Evolutionary conservation across 352 stramenopile genomes (phyloP).

Genomic region (Pythium vanterpoolii): DNA sequence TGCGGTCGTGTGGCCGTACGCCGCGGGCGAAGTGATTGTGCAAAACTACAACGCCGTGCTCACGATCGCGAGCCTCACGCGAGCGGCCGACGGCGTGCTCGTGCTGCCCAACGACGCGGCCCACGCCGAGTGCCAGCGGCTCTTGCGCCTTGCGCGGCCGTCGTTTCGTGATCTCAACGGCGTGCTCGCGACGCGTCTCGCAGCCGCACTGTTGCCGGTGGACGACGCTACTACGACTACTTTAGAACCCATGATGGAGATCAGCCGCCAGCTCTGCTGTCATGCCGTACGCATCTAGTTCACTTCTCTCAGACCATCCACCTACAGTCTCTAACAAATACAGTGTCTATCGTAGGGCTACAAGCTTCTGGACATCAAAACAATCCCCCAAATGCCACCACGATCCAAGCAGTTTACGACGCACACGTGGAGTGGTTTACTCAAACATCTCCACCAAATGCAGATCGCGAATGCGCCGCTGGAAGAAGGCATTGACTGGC

Average conservation of each 20-base stretch:
- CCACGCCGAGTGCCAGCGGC: conserved; percentile 46
- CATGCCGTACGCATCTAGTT: conserved; percentile 41
- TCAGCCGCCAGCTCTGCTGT: conserved; percentile 47
- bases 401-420: conserved; percentile 68
- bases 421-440: conserved; percentile 69
- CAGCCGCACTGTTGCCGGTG: conserved; percentile 45
- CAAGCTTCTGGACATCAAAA: conserved; percentile 74
- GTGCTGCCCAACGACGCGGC: conserved; percentile 73
- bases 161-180: conserved; percentile 63
- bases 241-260: conserved; percentile 34
- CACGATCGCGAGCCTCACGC: conserved; percentile 74
- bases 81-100: conserved; percentile 53
- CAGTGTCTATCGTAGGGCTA: conserved; percentile 33
- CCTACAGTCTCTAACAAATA: too few species aligned
- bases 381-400: conserved; percentile 59
- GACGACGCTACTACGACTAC: conserved; percentile 5
- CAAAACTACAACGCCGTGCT: conserved; percentile 91
- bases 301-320: too few species aligned
- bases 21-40: conserved; percentile 82
- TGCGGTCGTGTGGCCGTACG: conserved; percentile 81
- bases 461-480: conserved; percentile 55
- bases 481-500: conserved; percentile 65
- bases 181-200: conserved; percentile 59
- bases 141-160: conserved; percentile 52
- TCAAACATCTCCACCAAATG: conserved; percentile 79